These are phyloP conservation scores for Colletotrichum godetiae DNA, from an alignment of 2,329 filamentous ascomycete species.

Conservation along the genomic window DNA sequence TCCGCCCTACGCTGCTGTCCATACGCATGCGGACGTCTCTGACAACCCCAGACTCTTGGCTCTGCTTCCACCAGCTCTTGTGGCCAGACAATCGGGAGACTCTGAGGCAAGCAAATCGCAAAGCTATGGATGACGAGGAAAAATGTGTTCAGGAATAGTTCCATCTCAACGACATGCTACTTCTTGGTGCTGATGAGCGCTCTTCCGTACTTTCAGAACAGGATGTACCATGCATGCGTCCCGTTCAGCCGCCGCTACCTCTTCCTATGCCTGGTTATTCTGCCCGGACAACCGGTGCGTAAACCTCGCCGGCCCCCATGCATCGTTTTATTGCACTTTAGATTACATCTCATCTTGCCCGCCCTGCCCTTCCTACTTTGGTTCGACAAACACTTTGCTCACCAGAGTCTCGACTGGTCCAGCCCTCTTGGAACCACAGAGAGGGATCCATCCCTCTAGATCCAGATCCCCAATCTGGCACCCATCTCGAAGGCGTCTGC, in stretches of 20 bases:
- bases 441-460: conserved; percentile 14
- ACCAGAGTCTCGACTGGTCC: conserved; percentile 31
- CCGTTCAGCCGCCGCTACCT: background rate
- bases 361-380: conserved; percentile 20
- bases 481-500: conserved; percentile 10
- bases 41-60: conserved; percentile 18
- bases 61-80: background rate
- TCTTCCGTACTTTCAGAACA: background rate
- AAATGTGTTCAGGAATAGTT: background rate
- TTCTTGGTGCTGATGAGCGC: background rate
- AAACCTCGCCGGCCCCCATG: conserved; percentile 30
- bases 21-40: background rate
- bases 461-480: conserved; percentile 4
- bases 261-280: background rate
- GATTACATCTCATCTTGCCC: conserved; percentile 31
- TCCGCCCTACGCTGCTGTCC: background rate
- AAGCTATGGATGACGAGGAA: background rate
- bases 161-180: background rate
- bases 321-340: conserved; percentile 31
- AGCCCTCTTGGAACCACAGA: conserved; percentile 17
- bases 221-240: background rate
- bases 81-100: background rate
- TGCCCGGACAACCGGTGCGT: conserved; percentile 17
- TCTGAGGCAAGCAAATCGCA: background rate
- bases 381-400: background rate